These are phyloP conservation scores for Verticillium nubilum DNA, from an alignment of 2,329 filamentous ascomycete genomes.

Conservation along the genomic window DNA sequence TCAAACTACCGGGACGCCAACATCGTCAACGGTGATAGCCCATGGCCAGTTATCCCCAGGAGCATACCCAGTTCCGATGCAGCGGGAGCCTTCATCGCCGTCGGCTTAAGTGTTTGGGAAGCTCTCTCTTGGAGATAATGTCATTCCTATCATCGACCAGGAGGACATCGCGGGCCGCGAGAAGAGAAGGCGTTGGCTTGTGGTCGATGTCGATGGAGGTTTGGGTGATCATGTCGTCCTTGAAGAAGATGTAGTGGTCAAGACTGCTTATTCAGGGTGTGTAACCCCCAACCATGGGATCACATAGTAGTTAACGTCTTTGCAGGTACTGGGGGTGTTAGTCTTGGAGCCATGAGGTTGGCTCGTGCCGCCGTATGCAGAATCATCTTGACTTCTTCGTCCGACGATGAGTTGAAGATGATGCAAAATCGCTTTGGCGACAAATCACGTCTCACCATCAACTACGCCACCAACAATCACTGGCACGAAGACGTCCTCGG, in stretches of 20 bases:
- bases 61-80: constrained; percentile 31
- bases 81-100: constrained; percentile 31
- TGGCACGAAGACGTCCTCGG: constrained; percentile 27
- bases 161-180: constrained; percentile 32
- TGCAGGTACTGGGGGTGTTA: constrained; percentile 30
- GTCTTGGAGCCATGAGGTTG: constrained; percentile 27
- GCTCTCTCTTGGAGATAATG: constrained; percentile 28
- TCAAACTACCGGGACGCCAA: constrained; percentile 29
- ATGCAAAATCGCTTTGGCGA: constrained; percentile 18
- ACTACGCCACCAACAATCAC: constrained; percentile 20
- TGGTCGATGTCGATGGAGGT: constrained; percentile 36
- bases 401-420: constrained; percentile 23
- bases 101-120: constrained; percentile 27
- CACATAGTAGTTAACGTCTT: neutral
- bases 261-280: constrained; percentile 38
- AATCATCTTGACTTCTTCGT: constrained; percentile 30
- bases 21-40: constrained; percentile 31
- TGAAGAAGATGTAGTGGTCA: constrained; percentile 28
- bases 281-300: neutral
- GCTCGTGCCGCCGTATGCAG: constrained; percentile 22
- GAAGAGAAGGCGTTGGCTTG: constrained; percentile 31
- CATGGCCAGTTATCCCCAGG: constrained; percentile 30
- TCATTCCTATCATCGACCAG: constrained; percentile 30
- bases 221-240: constrained; percentile 35
- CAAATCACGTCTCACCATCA: constrained; percentile 20